Base-by-base conservation (phyloP, 2,329 filamentous ascomycete genomes). In the Neophaeococcomyces mojaviensis region DNA sequence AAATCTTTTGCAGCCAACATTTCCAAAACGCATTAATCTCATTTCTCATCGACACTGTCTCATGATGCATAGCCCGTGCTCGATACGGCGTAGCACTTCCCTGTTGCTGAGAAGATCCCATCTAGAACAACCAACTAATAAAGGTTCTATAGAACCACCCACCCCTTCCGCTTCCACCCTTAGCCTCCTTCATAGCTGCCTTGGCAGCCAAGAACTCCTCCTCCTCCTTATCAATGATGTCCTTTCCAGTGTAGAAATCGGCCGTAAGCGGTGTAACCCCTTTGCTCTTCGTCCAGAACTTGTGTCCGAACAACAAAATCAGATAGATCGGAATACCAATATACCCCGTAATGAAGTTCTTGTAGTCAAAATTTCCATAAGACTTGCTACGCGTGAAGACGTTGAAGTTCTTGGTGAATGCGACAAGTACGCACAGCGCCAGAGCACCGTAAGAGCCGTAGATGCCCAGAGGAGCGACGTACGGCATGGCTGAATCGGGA, bases 401-500 rank as follows among this genome's bases (percentile, higher is more conserved):
- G 46, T 77, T 73, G 65, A 80, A 92, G 72, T 88, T 89, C 76
- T 92, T 94, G 59, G 86, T 90, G 42, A 94, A 61, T 1, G 83
- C 77, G 50, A 92, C 84, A 28, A 92, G 61, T 58, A 75, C 72
- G 66, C 84, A 88, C 67, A 88, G 81, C 59, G 72, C 68, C 2
- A 92, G 72, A 0, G 83, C 83, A 49, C 70, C 68, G 59, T 79
- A 79, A 0, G 82, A 87, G 9, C 86, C 87, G 50, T 63, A 76
- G 31, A 79, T 66, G n/a, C 86, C 85, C 13, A 89, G 73, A 0
- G 86, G 86, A 0, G 86, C 82, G 13, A 72, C 72, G 61, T 82
- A 88, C 1, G 79, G 76, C 49, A 85, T 67, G 35, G 68, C 64
- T 10, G 67, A 65, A 59, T 81, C 62, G 9, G 73, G 64, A 12